Base-by-base conservation (phyloP, 2,329 filamentous ascomycete species). In the Claviceps capensis region DNA sequence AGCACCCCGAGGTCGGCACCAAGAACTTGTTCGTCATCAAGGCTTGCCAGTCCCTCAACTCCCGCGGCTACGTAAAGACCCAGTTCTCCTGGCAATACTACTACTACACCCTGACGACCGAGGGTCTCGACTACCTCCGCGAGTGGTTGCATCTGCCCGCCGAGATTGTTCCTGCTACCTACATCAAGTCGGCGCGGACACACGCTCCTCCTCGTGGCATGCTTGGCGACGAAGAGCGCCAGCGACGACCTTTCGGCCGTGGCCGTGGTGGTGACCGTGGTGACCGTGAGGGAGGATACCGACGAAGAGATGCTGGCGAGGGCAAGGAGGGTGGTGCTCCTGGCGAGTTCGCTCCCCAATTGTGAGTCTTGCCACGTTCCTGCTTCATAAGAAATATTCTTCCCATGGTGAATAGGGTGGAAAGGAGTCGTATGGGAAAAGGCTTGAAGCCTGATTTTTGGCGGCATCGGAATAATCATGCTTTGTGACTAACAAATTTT, bases 51-150 rank as follows among this genome's bases (percentile, higher is more conserved):
- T 98, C 93, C 61, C 84, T 98, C 70, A 95, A 84, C 79, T 96
- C 90, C 65, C 91, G 93, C 73, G 91, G 91, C 72, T 97, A 88
- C 76, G 83, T 98, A 78, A 98, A 98, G 88, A 98, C 93, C 67
- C 93, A 94, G 77, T 98, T 98, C 86, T 95, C 89, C 63, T 95
- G 89, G 89, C 89, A 95, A 78, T 95, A 90, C 83, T 95, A 97
- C 86, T 98, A 98, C 87, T 98, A 98, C 85, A 96, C 93, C 76
- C 85, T 98, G 76, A 96, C 91, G 73, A 88, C 90, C 70, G 90
- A 97, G 82, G 93, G 93, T 78, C 91, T 98, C 73, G 91, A 97
- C 81, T 98, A 98, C 83, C 90, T 98, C 74, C 91, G 93, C 72
- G 93, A 98, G 82, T 98, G 93, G 93, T 90, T 98, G 67, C 93